Evolutionary conservation across 176 grass and related monocot genomes (phyloP).

Genomic region (Eragrostis curvula): DNA sequence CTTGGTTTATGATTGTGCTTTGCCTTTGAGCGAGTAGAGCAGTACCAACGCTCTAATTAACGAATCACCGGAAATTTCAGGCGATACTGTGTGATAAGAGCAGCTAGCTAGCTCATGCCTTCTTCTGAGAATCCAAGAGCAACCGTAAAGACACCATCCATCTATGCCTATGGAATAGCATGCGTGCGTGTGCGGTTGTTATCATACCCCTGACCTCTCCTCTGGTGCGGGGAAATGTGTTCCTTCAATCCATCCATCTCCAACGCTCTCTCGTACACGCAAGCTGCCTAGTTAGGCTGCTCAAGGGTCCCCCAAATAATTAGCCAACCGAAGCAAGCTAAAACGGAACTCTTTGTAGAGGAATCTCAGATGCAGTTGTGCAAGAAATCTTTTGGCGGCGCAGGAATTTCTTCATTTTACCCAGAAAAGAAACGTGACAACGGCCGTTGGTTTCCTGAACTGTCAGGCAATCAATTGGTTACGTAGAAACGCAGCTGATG

Average conservation of each 20-base stretch:
- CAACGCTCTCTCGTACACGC: constrained; percentile 49
- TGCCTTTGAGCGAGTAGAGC: no score
- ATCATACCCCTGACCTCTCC: constrained; percentile 15
- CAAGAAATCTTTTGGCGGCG: neutral
- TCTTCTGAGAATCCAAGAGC: neutral
- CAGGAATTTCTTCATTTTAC: neutral
- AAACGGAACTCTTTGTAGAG: neutral
- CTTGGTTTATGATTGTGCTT: no score
- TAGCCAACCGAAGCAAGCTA: neutral
- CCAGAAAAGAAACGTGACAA: neutral
- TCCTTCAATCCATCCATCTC: constrained; percentile 46
- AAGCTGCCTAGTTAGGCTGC: neutral
- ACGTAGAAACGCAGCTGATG: neutral
- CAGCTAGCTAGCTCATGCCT: no score
- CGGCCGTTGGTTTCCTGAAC: neutral
- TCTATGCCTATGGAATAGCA: neutral
- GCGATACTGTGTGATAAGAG: no score
- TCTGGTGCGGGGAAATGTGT: constrained; percentile 16
- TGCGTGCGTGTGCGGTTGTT: constrained; percentile 1
- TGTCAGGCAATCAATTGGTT: neutral
- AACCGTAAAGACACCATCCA: no score
- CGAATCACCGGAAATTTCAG: no score
- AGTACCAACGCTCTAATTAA: no score
- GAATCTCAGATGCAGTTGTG: neutral
- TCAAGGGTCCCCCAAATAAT: neutral